These are phyloP conservation scores for Kwoniella heveanensis DNA, from an alignment of 768 basidiomycete genomes.

Conservation along the genomic window DNA sequence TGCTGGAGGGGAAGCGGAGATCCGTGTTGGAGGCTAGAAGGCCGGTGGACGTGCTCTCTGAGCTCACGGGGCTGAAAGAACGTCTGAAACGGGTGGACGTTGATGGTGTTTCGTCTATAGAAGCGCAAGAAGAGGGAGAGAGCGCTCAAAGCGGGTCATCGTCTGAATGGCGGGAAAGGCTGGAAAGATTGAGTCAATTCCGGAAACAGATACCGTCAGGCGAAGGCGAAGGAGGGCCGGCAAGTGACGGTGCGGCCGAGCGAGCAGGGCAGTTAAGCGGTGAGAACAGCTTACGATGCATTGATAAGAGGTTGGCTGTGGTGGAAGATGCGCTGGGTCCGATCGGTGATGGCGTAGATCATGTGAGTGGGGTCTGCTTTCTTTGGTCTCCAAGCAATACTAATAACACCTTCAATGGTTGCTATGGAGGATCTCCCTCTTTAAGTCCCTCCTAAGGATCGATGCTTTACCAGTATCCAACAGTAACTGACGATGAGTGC, in stretches of 20 bases:
- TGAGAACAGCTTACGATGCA: conserved; percentile 62
- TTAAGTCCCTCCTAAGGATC: too few species aligned
- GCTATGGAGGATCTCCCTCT: too few species aligned
- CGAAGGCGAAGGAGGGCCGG: not conserved
- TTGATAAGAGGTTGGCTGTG: conserved; percentile 81
- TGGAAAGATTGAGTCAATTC: not conserved
- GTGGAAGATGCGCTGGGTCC: conserved; percentile 83
- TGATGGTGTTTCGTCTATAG: not conserved
- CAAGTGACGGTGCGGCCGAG: conserved; percentile 1
- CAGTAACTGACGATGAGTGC: not conserved
- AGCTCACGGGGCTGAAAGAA: conserved; percentile 29
- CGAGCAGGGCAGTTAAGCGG: conserved; percentile 21
- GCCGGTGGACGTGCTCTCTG: conserved; percentile 32
- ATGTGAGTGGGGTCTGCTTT: conserved; percentile 67
- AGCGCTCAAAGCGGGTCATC: not conserved
- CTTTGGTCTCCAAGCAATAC: too few species aligned
- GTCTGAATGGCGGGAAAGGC: conserved; percentile 9
- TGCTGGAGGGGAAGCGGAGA: conserved; percentile 67
- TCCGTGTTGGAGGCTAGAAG: conserved; percentile 47
- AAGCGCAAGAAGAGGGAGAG: not conserved
- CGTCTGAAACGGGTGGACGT: conserved; percentile 32
- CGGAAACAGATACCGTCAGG: not conserved
- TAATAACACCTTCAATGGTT: too few species aligned
- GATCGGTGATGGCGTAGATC: conserved; percentile 74
- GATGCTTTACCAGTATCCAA: too few species aligned